Percentiles rank a stretch among this genome's conserved stretches.
Evolutionary conservation across 2,329 filamentous ascomycete species (phyloP).

Genomic region (Helotiales sp.): DNA sequence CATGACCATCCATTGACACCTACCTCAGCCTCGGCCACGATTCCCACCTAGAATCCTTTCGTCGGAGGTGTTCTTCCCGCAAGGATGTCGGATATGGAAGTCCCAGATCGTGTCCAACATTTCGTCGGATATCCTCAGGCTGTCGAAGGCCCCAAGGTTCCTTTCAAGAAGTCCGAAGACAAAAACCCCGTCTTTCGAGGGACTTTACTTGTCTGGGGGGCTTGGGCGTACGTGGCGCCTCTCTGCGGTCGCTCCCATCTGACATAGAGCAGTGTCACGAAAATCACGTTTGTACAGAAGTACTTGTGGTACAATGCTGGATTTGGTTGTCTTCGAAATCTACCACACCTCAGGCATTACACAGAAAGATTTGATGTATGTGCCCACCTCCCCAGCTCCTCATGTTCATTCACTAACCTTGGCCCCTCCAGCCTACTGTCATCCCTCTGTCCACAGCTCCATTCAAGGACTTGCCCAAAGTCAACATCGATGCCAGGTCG

Average conservation of each 20-base stretch:
- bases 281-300: constrained; percentile 60
- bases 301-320: constrained; percentile 70
- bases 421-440: constrained; percentile 50
- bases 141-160: constrained; percentile 32
- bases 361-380: constrained; percentile 51
- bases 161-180: constrained; percentile 50
- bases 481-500: constrained; percentile 43
- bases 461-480: constrained; percentile 16
- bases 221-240: constrained; percentile 53
- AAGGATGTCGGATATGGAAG: constrained; percentile 11
- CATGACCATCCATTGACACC: no score
- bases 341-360: constrained; percentile 47
- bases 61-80: no score
- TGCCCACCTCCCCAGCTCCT: background rate
- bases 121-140: constrained; percentile 33
- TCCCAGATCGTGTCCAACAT: constrained; percentile 1
- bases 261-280: constrained; percentile 50
- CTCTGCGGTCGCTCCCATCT: constrained; percentile 4
- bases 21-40: no score
- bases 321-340: constrained; percentile 48
- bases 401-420: background rate
- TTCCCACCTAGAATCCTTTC: no score
- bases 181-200: constrained; percentile 73
- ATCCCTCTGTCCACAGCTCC: constrained; percentile 44
- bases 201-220: constrained; percentile 58